phyloP scores from a whole-genome alignment of 768 basidiomycete species.

The Rubroboletus satanas region DNA sequence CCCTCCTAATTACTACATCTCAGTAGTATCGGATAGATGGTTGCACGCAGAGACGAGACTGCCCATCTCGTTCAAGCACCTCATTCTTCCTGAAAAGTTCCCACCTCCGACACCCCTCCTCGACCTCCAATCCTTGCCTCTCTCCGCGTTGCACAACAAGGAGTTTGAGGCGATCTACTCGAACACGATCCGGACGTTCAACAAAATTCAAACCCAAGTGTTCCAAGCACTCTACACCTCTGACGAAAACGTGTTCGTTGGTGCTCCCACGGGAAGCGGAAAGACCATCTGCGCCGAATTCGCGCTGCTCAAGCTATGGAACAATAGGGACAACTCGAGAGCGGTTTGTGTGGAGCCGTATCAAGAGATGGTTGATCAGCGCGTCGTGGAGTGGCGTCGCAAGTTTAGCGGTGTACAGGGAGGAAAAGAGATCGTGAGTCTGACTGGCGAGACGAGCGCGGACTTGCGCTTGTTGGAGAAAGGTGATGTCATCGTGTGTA shows the following conservation, averaged over 20 bases:
- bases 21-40: constrained; percentile 93
- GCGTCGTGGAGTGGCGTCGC: constrained; percentile 82
- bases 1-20: constrained; percentile 98
- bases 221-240: constrained; percentile 97
- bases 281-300: constrained; percentile 99
- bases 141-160: constrained; percentile 89
- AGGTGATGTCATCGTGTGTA: constrained; percentile 91
- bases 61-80: constrained; percentile 95
- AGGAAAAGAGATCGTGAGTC: constrained; percentile 88
- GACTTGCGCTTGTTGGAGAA: constrained; percentile 88
- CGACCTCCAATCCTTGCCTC: constrained; percentile 85
- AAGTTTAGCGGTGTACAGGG: constrained; percentile 84
- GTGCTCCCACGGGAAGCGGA: constrained; percentile 94
- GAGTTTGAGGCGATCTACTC: constrained; percentile 88
- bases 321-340: constrained; percentile 71
- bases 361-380: constrained; percentile 94
- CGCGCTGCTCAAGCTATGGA: constrained; percentile 92
- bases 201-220: constrained; percentile 99
- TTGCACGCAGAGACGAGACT: constrained; percentile 91
- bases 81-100: constrained; percentile 96
- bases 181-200: constrained; percentile 78
- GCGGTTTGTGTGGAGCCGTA: constrained; percentile 97
- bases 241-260: constrained; percentile 95
- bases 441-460: constrained; percentile 92
- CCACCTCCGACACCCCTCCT: constrained; percentile 89